Evolutionary conservation across 805 yeast species (phyloP).

Genomic region (Saturnispora sekii): DNA sequence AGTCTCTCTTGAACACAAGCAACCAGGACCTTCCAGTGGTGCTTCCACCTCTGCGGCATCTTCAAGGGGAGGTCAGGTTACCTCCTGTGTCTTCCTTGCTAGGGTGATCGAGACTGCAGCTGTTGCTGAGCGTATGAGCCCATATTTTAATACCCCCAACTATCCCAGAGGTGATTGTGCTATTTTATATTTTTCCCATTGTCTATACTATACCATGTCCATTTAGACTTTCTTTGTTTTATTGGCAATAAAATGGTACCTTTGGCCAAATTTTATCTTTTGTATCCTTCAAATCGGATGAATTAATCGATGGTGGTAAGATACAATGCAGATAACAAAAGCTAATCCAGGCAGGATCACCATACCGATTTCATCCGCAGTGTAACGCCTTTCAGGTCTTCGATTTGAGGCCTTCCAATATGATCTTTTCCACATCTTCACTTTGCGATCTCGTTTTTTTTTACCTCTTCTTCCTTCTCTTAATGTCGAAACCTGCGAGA

Average conservation of each 20-base stretch:
- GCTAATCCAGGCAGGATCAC: too few species aligned
- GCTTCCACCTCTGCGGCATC: background rate
- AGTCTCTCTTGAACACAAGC: background rate
- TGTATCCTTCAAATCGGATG: too few species aligned
- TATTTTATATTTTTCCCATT: background rate
- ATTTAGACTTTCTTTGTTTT: background rate
- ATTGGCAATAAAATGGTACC: background rate
- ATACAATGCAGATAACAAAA: too few species aligned
- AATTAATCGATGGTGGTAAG: too few species aligned
- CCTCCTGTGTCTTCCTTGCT: background rate
- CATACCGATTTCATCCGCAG: too few species aligned
- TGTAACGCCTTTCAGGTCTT: too few species aligned
- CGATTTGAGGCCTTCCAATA: too few species aligned
- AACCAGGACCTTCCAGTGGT: background rate
- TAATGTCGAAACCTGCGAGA: slow-evolving; percentile 25
- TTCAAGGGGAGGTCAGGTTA: background rate
- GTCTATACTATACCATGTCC: background rate
- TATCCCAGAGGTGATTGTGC: too few species aligned
- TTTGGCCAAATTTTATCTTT: background rate
- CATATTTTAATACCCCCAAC: too few species aligned
- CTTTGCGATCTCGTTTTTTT: too few species aligned
- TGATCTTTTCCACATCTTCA: too few species aligned
- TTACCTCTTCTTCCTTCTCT: background rate
- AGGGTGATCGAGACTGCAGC: background rate
- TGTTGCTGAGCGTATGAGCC: background rate